Evolutionary conservation across 2,329 filamentous ascomycete genomes (phyloP), one percentile per base, ranked within the genome.

Genomic region (Cryphonectria radicalis): DNA sequence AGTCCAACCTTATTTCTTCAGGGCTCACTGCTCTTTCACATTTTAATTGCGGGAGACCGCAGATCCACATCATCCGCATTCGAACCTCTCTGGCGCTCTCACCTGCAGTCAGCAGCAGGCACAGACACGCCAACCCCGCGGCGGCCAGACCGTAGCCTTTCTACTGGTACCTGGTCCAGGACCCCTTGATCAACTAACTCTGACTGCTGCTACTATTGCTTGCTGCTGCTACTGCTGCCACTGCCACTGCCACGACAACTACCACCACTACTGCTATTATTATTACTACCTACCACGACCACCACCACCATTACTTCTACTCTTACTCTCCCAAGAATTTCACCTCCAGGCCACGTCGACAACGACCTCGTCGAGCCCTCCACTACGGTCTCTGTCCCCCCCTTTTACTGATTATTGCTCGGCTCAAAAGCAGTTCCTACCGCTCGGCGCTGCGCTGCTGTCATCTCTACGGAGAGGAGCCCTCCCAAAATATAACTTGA

Each of bases 401-500:
- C 65, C 66, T 32, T 42, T 67, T 59, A 59, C 65, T 62, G n/a
- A 40, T 62, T 62, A 62, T 62, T 22, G 32, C 64, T 57, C 64
- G 64, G 35, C 46, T 55, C 32, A 32, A 66, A 66, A 55, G 35
- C 46, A 53, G 32, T 55, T 64, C 46, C 46, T 65, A 28, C 10
- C 64, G 64, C 46, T 53, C 32, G 28, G 46, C 46, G 46, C 46
- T 32, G 40, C 66, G 25, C 57, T 65, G n/a, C 57, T 68, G 40
- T 37, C 28, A 35, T 50, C 55, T 19, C 55, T 10, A 43, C 55
- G 42, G 50, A 60, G 25, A 32, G n/a, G 40, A 50, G 46, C 46
- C 40, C 66, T 46, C 43, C 55, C 42, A 14, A 22, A n/a, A 62
- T 69, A 68, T 66, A 73, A 50, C 46, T n/a, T 71, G 71, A 73